Evolutionary conservation across 2,329 filamentous ascomycete species (phyloP), one percentile per base, ranked within the genome.

Genomic region (Fusarium miscanthi): DNA sequence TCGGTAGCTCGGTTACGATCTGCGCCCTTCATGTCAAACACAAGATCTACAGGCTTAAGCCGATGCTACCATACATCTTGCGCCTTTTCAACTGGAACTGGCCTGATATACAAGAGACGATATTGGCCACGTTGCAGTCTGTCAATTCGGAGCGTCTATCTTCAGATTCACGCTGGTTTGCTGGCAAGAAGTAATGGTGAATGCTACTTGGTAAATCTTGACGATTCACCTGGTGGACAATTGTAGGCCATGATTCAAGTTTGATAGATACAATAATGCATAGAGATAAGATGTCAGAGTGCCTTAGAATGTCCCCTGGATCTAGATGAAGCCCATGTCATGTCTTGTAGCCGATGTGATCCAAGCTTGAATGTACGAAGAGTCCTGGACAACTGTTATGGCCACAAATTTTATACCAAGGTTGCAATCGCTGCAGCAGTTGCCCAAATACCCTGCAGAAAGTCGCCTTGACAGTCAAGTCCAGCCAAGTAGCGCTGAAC

Each of bases 391-490:
- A 33, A 2, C 2, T 38, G 9, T 2, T 1, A 2, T 6, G 13
- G 6, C 23, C 23, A 40, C 19, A 8, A 11, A 6, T 6, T 7
- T 68, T 17, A 70, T 21, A 45, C 2, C 8, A 70, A 30, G 3
- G 30, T 23, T 16, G 59, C 31, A 30, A 59, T 13, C 0, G 71
- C 70, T 2, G 71, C 16, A 14, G 37, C n/a, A 21, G 19, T 51
- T 16, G 71, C 67, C 71, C 63, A 73, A 1, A 69, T 21, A 41
- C 59, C 63, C 11, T 73, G 70, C 1, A 74, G 0, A 9, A 62
- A 38, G 17, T 73, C 71, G 0, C 52, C 66, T 9, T 25, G 59
- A 1, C 43, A 71, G 4, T 63, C 45, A 5, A 65, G 10, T 0
- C 70, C 66, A 30, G 42, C 41, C 9, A 64, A 21, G 17, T 33